Evolutionary conservation across 164 flowering plant genomes (phyloP).

Genomic region (Magnolia officinalis): DNA sequence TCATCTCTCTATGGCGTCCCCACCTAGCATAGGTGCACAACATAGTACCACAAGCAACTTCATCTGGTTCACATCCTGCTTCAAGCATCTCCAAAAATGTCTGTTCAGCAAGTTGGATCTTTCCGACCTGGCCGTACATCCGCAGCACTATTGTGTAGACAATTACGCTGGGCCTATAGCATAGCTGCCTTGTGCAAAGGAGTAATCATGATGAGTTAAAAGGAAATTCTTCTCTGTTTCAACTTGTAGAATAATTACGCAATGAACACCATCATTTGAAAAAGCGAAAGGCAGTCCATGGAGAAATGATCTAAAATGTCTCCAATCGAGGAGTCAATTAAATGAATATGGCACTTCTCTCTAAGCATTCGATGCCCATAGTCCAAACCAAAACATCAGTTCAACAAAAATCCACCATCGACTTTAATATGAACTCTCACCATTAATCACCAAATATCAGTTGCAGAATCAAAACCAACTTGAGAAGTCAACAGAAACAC

Average conservation of each 20-base stretch:
- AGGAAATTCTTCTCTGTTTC: not conserved
- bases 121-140: slow-evolving; percentile 85
- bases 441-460: not conserved
- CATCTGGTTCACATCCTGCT: slow-evolving; percentile 93
- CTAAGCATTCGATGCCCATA: too few relatives aligned
- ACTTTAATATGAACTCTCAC: not conserved
- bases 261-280: not conserved
- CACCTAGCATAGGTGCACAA: slow-evolving; percentile 94
- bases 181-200: slow-evolving; percentile 45
- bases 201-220: slow-evolving; percentile 9
- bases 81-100: slow-evolving; percentile 97
- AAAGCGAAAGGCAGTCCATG: not conserved
- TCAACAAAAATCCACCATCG: too few relatives aligned
- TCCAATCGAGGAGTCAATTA: too few relatives aligned
- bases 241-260: not conserved
- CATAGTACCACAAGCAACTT: slow-evolving; percentile 97
- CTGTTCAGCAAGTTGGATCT: slow-evolving; percentile 83
- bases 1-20: slow-evolving; percentile 87
- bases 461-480: not conserved
- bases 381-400: too few relatives aligned
- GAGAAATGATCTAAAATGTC: not conserved
- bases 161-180: slow-evolving; percentile 76
- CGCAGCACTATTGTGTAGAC: slow-evolving; percentile 80
- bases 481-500: not conserved
- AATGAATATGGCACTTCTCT: too few relatives aligned